Evolutionary conservation across 2,329 filamentous ascomycete genomes (phyloP).

Genomic region (Ophiostoma triangulosporum): DNA sequence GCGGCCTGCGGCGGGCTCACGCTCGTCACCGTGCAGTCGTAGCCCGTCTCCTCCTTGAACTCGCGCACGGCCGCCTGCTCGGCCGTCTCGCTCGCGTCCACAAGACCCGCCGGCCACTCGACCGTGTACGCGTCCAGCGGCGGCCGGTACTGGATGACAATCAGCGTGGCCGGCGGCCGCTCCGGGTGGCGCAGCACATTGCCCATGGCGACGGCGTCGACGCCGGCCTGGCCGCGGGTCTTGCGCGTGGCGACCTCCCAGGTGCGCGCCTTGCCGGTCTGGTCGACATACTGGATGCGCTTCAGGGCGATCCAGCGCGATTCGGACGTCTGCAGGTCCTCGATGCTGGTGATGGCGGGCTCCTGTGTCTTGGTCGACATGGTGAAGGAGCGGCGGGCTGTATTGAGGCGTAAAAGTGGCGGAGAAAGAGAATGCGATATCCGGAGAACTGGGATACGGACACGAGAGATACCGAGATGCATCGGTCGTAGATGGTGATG

Average conservation of each 20-base stretch:
- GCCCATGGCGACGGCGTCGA: conserved; percentile 50
- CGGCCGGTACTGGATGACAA: conserved; percentile 16
- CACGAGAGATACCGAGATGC: neutral
- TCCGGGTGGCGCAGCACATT: conserved; percentile 39
- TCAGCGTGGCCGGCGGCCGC: conserved; percentile 27
- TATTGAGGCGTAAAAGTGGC: neutral
- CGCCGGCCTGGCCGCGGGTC: conserved; percentile 38
- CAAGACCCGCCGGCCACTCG: conserved; percentile 39
- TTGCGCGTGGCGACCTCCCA: conserved; percentile 49
- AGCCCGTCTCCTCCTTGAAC: conserved; percentile 42
- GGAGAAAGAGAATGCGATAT: neutral
- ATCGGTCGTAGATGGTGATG: neutral
- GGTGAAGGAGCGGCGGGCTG: conserved; percentile 13
- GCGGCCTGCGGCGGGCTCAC: conserved; percentile 40
- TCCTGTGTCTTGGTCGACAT: conserved; percentile 29
- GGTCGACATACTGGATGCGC: conserved; percentile 44
- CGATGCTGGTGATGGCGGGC: conserved; percentile 31
- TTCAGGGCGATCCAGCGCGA: conserved; percentile 44
- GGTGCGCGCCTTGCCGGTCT: conserved; percentile 35
- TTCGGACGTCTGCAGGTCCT: conserved; percentile 34
- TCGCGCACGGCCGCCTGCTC: conserved; percentile 39
- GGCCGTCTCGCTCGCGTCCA: conserved; percentile 37
- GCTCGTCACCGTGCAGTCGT: conserved; percentile 33
- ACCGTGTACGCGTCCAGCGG: conserved; percentile 36
- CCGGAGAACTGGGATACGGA: neutral